These are phyloP conservation scores for Isoetes taiwanensis DNA, from an alignment of 75 land plant species.

Conservation along the genomic window DNA sequence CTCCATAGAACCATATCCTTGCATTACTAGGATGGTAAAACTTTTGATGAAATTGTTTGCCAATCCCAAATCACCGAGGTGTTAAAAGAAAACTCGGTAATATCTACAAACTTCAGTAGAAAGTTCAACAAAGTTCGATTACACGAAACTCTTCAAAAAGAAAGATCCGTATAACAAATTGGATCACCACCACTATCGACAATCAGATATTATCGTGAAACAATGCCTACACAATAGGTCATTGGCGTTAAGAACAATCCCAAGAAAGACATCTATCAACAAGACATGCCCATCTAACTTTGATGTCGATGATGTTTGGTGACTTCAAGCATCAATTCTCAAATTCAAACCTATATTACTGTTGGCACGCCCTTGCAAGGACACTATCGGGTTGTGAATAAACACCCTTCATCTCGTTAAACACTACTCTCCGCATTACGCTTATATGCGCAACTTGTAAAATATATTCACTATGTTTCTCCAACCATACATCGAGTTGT, in stretches of 20 bases:
- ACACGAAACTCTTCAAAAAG: slow-evolving; percentile 96
- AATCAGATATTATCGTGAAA: slow-evolving; percentile 93
- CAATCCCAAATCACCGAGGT: too few relatives aligned
- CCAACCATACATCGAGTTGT: too few relatives aligned
- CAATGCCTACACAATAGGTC: slow-evolving; percentile 44
- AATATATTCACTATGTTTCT: too few relatives aligned
- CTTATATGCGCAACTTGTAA: not conserved
- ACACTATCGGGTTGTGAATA: slow-evolving; percentile 97
- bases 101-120: too few relatives aligned
- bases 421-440: slow-evolving; percentile 73
- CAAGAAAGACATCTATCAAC: not conserved
- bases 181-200: slow-evolving; percentile 99
- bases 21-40: slow-evolving; percentile 99
- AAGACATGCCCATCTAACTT: not conserved
- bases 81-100: too few relatives aligned
- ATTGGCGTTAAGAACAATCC: too few relatives aligned
- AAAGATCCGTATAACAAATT: slow-evolving; percentile 77
- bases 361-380: slow-evolving; percentile 67
- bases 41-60: slow-evolving; percentile 91
- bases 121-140: not conserved
- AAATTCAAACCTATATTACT: slow-evolving; percentile 20
- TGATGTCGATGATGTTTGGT: not conserved
- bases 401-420: slow-evolving; percentile 99
- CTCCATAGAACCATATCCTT: slow-evolving; percentile 99
- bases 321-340: not conserved